A percentile compares a stretch with the other conserved stretches of the same genome.
Evolutionary conservation across 768 basidiomycete genomes (phyloP).

Genomic region (Daedaleopsis sinensis): DNA sequence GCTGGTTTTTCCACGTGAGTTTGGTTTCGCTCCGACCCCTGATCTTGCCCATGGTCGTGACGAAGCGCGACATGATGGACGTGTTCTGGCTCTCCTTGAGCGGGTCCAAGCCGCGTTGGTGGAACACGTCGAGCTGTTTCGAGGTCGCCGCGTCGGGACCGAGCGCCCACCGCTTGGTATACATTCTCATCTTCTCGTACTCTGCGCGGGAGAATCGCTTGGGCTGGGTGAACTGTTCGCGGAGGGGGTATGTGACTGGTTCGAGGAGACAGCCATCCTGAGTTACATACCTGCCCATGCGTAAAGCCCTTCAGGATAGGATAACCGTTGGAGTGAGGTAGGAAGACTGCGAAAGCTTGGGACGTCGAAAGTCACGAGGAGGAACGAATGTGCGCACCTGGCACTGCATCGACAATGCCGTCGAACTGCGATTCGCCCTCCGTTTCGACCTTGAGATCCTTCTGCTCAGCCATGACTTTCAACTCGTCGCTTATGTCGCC

Average conservation of each 20-base stretch:
- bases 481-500: background rate
- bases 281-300: conserved; percentile 16
- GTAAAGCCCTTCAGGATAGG: conserved; percentile 26
- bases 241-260: conserved; percentile 1
- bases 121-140: conserved; percentile 64
- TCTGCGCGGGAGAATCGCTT: conserved; percentile 43
- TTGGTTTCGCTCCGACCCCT: conserved; percentile 65
- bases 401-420: background rate
- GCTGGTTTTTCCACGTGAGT: conserved; percentile 79
- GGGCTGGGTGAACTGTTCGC: conserved; percentile 49
- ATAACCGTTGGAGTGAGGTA: background rate
- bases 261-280: conserved; percentile 20
- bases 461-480: conserved; percentile 1
- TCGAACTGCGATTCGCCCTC: background rate
- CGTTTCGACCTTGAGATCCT: background rate
- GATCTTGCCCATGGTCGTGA: conserved; percentile 84
- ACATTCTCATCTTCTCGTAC: conserved; percentile 4
- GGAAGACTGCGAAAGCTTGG: background rate
- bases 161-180: conserved; percentile 40
- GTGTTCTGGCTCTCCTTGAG: conserved; percentile 68
- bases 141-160: conserved; percentile 62
- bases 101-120: conserved; percentile 74
- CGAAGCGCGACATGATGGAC: conserved; percentile 54
- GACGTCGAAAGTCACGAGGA: background rate
- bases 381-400: background rate